Percentiles rank a stretch among this genome's conserved stretches.
These are phyloP conservation scores for Starmera quercuum DNA, from an alignment of 805 yeast species.

Conservation along the genomic window DNA sequence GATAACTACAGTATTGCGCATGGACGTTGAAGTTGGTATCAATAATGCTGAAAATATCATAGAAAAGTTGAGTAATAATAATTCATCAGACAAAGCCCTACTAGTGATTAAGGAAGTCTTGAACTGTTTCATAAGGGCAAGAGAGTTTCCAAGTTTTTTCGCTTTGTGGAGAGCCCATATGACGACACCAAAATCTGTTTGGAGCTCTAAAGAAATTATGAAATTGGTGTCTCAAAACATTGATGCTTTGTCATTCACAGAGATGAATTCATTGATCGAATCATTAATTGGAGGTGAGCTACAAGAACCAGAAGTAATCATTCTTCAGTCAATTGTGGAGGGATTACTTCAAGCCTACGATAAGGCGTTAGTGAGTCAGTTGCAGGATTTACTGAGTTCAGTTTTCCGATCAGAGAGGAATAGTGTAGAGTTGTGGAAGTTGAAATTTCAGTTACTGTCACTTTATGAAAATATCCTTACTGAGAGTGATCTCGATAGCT, in stretches of 20 bases:
- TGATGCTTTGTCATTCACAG: slow-evolving; percentile 38
- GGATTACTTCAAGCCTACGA: slow-evolving; percentile 34
- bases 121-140: slow-evolving; percentile 42
- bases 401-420: slow-evolving; percentile 17
- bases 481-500: slow-evolving; percentile 13
- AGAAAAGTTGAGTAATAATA: slow-evolving; percentile 5
- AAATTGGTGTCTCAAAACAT: slow-evolving; percentile 32
- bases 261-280: slow-evolving; percentile 25
- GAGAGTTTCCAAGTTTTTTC: slow-evolving; percentile 48
- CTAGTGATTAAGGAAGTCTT: slow-evolving; percentile 27
- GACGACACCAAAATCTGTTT: slow-evolving; percentile 4
- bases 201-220: slow-evolving; percentile 22
- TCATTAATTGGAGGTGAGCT: slow-evolving; percentile 8
- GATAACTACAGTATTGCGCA: slow-evolving; percentile 37
- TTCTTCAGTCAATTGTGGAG: slow-evolving; percentile 24
- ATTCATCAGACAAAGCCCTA: slow-evolving; percentile 2
- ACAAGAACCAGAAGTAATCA: slow-evolving; percentile 9
- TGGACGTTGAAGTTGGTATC: slow-evolving; percentile 55
- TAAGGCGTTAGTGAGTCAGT: slow-evolving; percentile 18
- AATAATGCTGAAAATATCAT: slow-evolving; percentile 30
- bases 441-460: slow-evolving; percentile 39
- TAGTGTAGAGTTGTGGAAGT: slow-evolving; percentile 31
- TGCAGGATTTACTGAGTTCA: slow-evolving; percentile 15
- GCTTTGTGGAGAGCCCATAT: slow-evolving; percentile 32
- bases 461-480: slow-evolving; percentile 33